phyloP scores from a whole-genome alignment of 768 basidiomycete species.

The Phaeotremella skinneri region DNA sequence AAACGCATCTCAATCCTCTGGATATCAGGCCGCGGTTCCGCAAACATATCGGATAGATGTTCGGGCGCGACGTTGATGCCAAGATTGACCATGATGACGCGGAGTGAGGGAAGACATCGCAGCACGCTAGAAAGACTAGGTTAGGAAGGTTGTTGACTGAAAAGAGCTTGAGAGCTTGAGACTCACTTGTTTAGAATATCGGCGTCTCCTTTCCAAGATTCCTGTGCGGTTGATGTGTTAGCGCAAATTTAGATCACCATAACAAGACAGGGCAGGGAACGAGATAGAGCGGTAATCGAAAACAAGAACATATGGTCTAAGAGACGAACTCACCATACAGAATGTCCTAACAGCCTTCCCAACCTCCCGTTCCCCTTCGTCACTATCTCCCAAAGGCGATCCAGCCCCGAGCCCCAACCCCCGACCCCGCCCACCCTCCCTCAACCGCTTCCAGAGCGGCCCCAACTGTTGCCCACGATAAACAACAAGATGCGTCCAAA shows the following conservation, averaged over 20 bases:
- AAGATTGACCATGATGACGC: constrained; percentile 62
- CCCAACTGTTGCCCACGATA: constrained; percentile 58
- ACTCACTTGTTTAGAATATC: constrained; percentile 64
- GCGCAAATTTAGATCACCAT: constrained; percentile 52
- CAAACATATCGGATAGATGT: constrained; percentile 69
- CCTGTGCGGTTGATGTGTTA: constrained; percentile 58
- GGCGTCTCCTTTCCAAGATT: constrained; percentile 71
- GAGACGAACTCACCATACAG: constrained; percentile 13
- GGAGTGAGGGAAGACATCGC: constrained; percentile 58
- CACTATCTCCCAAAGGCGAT: no score
- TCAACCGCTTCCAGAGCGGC: constrained; percentile 61
- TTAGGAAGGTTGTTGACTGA: not conserved
- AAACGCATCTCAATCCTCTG: constrained; percentile 66
- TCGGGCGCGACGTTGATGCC: constrained; percentile 81
- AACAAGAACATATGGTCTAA: constrained; percentile 4
- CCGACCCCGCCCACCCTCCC: constrained; percentile 34
- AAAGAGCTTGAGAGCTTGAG: not conserved
- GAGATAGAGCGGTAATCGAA: not conserved
- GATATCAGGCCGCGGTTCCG: constrained; percentile 57
- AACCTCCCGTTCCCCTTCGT: constrained; percentile 11
- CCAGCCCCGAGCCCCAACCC: no score
- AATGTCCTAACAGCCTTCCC: constrained; percentile 25
- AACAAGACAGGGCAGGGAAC: constrained; percentile 32
- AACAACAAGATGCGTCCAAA: constrained; percentile 64
- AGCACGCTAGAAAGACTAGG: constrained; percentile 53